These are phyloP conservation scores for Talaromyces stipitatus DNA, from an alignment of 495 filamentous ascomycete genomes.

Conservation along the genomic window DNA sequence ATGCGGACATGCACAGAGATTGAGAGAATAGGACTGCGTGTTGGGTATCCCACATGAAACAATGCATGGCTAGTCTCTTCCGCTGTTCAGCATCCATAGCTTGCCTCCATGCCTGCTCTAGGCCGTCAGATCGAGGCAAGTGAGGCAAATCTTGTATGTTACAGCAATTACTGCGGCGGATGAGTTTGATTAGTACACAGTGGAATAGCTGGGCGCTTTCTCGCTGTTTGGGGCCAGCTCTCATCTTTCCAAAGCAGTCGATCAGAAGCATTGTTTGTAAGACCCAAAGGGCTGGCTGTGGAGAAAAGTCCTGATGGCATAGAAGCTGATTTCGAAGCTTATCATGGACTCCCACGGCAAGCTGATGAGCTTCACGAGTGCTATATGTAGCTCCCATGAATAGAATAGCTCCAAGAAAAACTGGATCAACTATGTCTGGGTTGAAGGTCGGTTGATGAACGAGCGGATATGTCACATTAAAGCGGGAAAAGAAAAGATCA, in stretches of 20 bases:
- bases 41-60: constrained; percentile 55
- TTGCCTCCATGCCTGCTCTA: constrained; percentile 35
- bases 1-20: constrained; percentile 51
- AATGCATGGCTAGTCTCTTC: constrained; percentile 44
- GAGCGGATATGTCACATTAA: constrained; percentile 48
- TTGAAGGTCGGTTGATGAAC: constrained; percentile 46
- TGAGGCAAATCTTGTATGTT: constrained; percentile 27
- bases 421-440: constrained; percentile 32
- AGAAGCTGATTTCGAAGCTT: constrained; percentile 35
- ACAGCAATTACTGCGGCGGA: constrained; percentile 47
- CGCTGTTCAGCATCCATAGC: constrained; percentile 47
- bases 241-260: constrained; percentile 50
- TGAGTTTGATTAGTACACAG: constrained; percentile 50
- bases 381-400: constrained; percentile 49
- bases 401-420: constrained; percentile 42
- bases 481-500: constrained; percentile 47
- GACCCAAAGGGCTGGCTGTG: constrained; percentile 44
- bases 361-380: constrained; percentile 44
- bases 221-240: constrained; percentile 47
- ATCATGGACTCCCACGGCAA: constrained; percentile 45
- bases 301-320: constrained; percentile 34
- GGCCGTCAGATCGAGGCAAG: constrained; percentile 16
- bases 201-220: constrained; percentile 50
- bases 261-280: constrained; percentile 51
- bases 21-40: constrained; percentile 51